A percentile compares a stretch with the other conserved stretches of the same genome.
phyloP scores from a whole-genome alignment of 768 basidiomycete genomes.

The Leccinum fibrillosum region DNA sequence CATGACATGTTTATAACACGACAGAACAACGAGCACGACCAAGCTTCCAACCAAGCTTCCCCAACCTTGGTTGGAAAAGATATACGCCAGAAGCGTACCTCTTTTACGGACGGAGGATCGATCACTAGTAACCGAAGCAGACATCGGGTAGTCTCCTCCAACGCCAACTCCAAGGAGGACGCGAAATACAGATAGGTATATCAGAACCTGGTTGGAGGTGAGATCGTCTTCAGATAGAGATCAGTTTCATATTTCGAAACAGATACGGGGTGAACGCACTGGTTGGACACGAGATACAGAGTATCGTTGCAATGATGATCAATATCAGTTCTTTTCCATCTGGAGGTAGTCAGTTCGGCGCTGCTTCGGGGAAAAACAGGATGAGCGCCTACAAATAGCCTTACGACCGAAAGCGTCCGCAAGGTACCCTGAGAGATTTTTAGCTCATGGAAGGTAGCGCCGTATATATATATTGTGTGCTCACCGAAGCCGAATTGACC shows the following conservation, averaged over 20 bases:
- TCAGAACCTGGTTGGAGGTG: slow-evolving; percentile 47
- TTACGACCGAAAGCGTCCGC: slow-evolving; percentile 71
- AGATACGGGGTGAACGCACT: slow-evolving; percentile 26
- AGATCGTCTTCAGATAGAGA: slow-evolving; percentile 37
- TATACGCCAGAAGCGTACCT: slow-evolving; percentile 73
- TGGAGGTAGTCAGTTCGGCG: slow-evolving; percentile 21
- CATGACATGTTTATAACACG: slow-evolving; percentile 62
- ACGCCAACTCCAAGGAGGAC: slow-evolving; percentile 76
- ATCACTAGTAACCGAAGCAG: slow-evolving; percentile 65
- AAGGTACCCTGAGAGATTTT: slow-evolving; percentile 44
- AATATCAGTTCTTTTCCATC: slow-evolving; percentile 80
- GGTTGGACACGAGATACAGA: slow-evolving; percentile 64
- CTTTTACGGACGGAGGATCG: slow-evolving; percentile 61
- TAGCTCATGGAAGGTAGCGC: not conserved
- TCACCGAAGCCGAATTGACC: slow-evolving; percentile 64
- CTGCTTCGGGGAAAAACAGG: not conserved
- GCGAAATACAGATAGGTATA: slow-evolving; percentile 65
- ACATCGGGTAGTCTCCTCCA: slow-evolving; percentile 81
- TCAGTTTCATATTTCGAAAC: not conserved
- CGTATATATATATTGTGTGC: not conserved
- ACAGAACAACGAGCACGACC: slow-evolving; percentile 60
- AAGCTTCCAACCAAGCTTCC: slow-evolving; percentile 64
- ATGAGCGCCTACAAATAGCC: slow-evolving; percentile 47
- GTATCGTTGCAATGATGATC: slow-evolving; percentile 74
- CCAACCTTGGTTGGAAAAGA: slow-evolving; percentile 79